Evolutionary conservation across 2,329 filamentous ascomycete species (phyloP), one percentile per base, ranked within the genome.

Genomic region (Epichloe coenophiala): DNA sequence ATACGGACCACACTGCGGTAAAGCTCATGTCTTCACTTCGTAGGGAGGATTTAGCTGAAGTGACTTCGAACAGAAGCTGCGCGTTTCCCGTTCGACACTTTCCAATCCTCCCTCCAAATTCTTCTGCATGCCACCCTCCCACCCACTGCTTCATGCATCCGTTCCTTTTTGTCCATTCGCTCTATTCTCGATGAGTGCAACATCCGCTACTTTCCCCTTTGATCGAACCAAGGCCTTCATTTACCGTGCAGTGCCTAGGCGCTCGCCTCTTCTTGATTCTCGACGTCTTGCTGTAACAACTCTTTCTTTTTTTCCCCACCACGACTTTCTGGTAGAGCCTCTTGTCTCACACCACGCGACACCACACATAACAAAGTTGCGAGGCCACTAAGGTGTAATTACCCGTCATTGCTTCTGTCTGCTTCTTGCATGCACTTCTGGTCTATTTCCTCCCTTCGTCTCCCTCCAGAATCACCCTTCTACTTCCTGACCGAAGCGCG

Each of bases 361-460:
- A 48, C 8, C 36, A 21, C 45, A 19, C 9, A n/a, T 37, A 8
- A 19, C 13, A 19, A 27, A 35, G 12, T 23, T 39, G 12, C 47
- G 7, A 33, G 9, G 27, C 37, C 13, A 42, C 17, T 4, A 4
- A 17, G 17, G 47, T 37, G 42, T 48, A 49, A 37, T 52, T 42
- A 38, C 37, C 37, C 43, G 41, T 49, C 23, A 27, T 49, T 52
- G 19, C 47, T 51, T 48, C 23, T 40, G n/a, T 39, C 41, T 36
- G 15, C 17, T 17, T 45, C 42, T 39, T 15, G 9, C 21, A 45
- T 23, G 8, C 11, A 8, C 36, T 31, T 42, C 31, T 23, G 27
- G 45, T 3, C 40, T 35, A 9, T 19, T 11, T n/a, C 35, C 12
- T 38, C 12, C 48, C 35, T 40, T 37, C 9, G 4, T 12, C 19